Percentiles rank a stretch among this genome's conserved stretches.
Evolutionary conservation across 1,284 basidiomycete genomes (phyloP).

Genomic region (Polyporus tsugae): DNA sequence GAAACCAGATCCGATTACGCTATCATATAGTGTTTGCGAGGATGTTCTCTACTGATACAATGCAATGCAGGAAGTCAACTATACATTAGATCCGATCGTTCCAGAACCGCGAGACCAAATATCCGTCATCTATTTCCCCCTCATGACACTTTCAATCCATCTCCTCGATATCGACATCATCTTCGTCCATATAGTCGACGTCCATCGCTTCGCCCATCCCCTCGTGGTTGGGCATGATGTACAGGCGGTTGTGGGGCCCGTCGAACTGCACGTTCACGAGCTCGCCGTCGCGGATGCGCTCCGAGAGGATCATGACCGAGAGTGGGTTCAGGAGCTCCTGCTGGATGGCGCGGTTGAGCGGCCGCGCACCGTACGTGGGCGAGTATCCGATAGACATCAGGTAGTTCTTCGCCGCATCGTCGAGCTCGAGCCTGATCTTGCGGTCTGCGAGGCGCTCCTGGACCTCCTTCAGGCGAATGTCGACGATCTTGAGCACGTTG

Average conservation of each 20-base stretch:
- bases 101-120: not conserved
- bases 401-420: slow-evolving; percentile 83
- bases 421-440: slow-evolving; percentile 84
- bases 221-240: slow-evolving; percentile 89
- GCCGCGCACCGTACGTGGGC: slow-evolving; percentile 88
- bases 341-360: slow-evolving; percentile 92
- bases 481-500: slow-evolving; percentile 86
- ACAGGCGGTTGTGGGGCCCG: slow-evolving; percentile 82
- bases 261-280: slow-evolving; percentile 83
- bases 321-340: slow-evolving; percentile 94
- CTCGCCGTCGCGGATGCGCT: slow-evolving; percentile 86
- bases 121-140: slow-evolving; percentile 7
- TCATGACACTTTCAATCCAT: slow-evolving; percentile 63
- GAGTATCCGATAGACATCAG: slow-evolving; percentile 89
- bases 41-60: slow-evolving; percentile 27
- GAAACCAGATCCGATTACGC: slow-evolving; percentile 14
- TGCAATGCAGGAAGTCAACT: slow-evolving; percentile 14
- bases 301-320: slow-evolving; percentile 87
- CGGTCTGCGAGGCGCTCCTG: slow-evolving; percentile 76
- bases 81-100: slow-evolving; percentile 19
- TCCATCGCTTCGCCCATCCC: slow-evolving; percentile 67
- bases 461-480: slow-evolving; percentile 76
- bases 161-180: slow-evolving; percentile 78
- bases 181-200: slow-evolving; percentile 56
- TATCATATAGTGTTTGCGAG: slow-evolving; percentile 20